These are phyloP conservation scores for Fraxinus americana DNA, from an alignment of 257 asterid genomes.

Conservation along the genomic window DNA sequence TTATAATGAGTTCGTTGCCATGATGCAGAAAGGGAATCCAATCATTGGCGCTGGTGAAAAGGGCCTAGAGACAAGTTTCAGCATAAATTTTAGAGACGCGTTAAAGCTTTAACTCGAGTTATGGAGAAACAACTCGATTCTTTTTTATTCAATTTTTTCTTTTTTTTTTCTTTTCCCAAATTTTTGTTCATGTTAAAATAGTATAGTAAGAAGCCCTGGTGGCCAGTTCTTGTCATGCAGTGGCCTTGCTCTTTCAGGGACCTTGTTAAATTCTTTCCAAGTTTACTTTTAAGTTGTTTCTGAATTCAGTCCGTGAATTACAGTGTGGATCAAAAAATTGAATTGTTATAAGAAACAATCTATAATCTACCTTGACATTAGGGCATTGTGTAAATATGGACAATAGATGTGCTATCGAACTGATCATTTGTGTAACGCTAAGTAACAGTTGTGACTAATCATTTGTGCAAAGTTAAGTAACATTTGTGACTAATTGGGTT, in stretches of 20 bases:
- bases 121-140: neutral
- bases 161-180: neutral
- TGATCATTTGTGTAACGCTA: too few species aligned
- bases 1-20: conserved; percentile 50
- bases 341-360: too few species aligned
- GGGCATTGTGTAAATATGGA: too few species aligned
- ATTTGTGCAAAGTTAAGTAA: too few species aligned
- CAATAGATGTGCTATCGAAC: too few species aligned
- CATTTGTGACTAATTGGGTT: too few species aligned
- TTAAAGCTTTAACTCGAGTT: conserved; percentile 27
- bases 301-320: neutral
- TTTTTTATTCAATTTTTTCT: neutral
- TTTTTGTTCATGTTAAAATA: neutral
- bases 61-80: conserved; percentile 39
- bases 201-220: conserved; percentile 6
- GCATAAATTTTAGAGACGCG: conserved; percentile 43
- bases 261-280: neutral
- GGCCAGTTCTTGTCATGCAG: neutral
- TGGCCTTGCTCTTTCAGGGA: neutral
- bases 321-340: too few species aligned
- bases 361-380: too few species aligned
- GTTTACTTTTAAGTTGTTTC: neutral
- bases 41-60: conserved; percentile 36
- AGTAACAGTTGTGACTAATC: too few species aligned
- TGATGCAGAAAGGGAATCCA: conserved; percentile 51